Conservation (phyloP, 805 yeast genomes). For the Middelhovenomyces tepae region DNA sequence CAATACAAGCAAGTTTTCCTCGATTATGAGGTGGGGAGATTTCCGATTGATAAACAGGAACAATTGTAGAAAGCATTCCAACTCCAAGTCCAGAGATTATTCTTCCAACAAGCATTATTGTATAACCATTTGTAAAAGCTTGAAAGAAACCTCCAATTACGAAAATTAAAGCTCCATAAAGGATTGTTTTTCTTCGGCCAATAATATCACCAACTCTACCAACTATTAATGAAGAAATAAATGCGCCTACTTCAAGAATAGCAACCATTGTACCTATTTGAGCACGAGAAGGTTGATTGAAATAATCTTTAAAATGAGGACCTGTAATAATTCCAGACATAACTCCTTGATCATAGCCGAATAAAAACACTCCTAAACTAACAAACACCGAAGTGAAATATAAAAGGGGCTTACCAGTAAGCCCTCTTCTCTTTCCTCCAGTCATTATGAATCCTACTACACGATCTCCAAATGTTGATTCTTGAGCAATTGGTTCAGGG, state of each 20-base stretch:
- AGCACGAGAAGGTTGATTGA: constrained; percentile 63
- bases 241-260: constrained; percentile 80
- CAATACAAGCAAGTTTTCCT: constrained; percentile 78
- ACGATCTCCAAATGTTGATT: constrained; percentile 17
- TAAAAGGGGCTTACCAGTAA: constrained; percentile 29
- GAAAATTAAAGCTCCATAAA: constrained; percentile 70
- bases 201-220: constrained; percentile 69
- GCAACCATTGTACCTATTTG: constrained; percentile 82
- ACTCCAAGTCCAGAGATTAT: constrained; percentile 80
- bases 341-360: constrained; percentile 85
- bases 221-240: constrained; percentile 67
- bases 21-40: constrained; percentile 81
- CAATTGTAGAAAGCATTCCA: constrained; percentile 73
- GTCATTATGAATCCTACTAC: constrained; percentile 19
- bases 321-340: constrained; percentile 82
- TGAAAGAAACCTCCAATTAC: constrained; percentile 74
- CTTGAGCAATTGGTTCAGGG: constrained; percentile 15
- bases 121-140: constrained; percentile 47
- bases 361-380: constrained; percentile 47
- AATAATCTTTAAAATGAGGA: constrained; percentile 57
- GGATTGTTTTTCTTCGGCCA: constrained; percentile 72
- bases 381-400: constrained; percentile 37
- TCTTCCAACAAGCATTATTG: constrained; percentile 60
- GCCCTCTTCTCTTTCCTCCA: constrained; percentile 18
- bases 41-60: constrained; percentile 83